Conservation (phyloP, 225 moss, liverwort and hornwort genomes). For the Takakia lepidozioides region DNA sequence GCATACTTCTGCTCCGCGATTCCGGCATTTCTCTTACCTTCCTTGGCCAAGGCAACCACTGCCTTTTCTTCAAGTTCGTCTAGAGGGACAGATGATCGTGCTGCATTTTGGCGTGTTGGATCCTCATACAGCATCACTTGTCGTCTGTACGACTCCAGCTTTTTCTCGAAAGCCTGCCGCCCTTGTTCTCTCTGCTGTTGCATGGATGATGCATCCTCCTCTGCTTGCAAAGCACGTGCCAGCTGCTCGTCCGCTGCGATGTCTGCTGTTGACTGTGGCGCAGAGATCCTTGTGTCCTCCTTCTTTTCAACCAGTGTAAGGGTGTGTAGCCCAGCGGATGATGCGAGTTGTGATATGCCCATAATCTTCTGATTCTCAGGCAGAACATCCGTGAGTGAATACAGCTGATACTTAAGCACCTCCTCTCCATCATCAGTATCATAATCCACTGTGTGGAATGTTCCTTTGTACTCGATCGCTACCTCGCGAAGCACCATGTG, state of each 20-base stretch:
- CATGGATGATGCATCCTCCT: conserved; percentile 19
- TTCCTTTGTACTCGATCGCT: conserved; percentile 19
- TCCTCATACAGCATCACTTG: conserved; percentile 58
- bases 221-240: conserved; percentile 31
- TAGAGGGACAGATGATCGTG: conserved; percentile 36
- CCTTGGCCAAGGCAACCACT: conserved; percentile 36
- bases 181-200: conserved; percentile 6
- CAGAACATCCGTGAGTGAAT: conserved; percentile 22
- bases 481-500: conserved; percentile 27
- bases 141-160: conserved; percentile 14
- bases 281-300: conserved; percentile 9
- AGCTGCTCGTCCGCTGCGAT: conserved; percentile 26
- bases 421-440: conserved; percentile 32
- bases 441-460: conserved; percentile 23
- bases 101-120: conserved; percentile 39
- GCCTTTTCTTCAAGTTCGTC: conserved; percentile 63
- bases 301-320: conserved; percentile 19
- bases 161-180: conserved; percentile 18
- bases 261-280: conserved; percentile 1
- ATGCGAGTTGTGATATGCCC: conserved; percentile 12
- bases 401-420: conserved; percentile 25
- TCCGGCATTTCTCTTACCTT: conserved; percentile 31
- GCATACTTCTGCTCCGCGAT: conserved; percentile 45
- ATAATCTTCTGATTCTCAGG: conserved; percentile 21
- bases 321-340: conserved; percentile 8